These are phyloP conservation scores for Globisporangium uncinulatum DNA, from an alignment of 352 stramenopile species.

Conservation along the genomic window DNA sequence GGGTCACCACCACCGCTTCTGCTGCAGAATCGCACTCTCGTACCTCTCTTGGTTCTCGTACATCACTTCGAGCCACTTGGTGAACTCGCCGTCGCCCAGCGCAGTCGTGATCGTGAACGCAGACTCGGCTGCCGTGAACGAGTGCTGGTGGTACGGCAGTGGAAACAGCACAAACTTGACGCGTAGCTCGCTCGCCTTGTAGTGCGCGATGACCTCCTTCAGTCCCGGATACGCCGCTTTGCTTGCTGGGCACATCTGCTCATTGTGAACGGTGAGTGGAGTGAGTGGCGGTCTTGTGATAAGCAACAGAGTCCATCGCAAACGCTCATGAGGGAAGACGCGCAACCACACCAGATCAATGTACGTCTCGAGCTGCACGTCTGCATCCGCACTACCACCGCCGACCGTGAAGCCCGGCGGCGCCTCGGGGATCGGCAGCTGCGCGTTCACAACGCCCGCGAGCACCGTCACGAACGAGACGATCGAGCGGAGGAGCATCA, in stretches of 20 bases:
- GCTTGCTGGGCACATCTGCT: constrained; percentile 71
- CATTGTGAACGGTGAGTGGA: neutral
- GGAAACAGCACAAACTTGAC: constrained; percentile 73
- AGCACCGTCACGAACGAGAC: too few relatives aligned
- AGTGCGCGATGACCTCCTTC: constrained; percentile 51
- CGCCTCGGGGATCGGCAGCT: constrained; percentile 55
- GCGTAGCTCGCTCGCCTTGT: constrained; percentile 48
- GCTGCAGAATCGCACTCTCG: constrained; percentile 1
- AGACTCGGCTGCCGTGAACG: constrained; percentile 56
- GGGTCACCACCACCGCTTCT: too few relatives aligned
- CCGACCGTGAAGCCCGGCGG: constrained; percentile 63
- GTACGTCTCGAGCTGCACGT: constrained; percentile 79
- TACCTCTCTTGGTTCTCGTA: constrained; percentile 77
- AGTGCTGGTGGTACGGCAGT: constrained; percentile 73
- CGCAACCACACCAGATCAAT: constrained; percentile 69
- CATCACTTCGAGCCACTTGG: constrained; percentile 69
- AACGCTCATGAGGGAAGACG: neutral
- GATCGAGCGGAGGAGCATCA: too few relatives aligned
- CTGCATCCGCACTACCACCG: constrained; percentile 36
- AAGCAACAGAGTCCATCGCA: too few relatives aligned
- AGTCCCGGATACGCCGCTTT: constrained; percentile 62
- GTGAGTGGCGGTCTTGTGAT: too few relatives aligned
- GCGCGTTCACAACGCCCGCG: too few relatives aligned
- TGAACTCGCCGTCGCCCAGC: constrained; percentile 51
- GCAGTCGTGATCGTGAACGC: constrained; percentile 59